phyloP scores from a whole-genome alignment of 148 eudicot genomes.

The Spergularia bocconei region DNA sequence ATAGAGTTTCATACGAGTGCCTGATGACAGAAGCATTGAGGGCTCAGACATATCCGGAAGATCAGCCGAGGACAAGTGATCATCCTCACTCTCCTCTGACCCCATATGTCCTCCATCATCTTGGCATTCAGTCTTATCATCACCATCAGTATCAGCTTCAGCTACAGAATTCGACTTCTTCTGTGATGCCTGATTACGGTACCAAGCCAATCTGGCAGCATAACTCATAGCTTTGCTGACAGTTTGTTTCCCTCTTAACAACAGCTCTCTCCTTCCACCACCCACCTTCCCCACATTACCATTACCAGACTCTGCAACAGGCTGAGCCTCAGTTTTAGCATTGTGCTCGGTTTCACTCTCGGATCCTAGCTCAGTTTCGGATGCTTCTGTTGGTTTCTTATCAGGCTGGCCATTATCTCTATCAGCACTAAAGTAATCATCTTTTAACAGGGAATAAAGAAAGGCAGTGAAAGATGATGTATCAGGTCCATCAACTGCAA shows the following conservation, averaged over 20 bases:
- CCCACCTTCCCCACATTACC: constrained; percentile 41
- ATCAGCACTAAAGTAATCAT: constrained; percentile 43
- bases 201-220: constrained; percentile 63
- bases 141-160: constrained; percentile 22
- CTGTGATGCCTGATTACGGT: constrained; percentile 47
- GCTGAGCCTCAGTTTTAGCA: constrained; percentile 27
- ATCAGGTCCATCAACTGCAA: constrained; percentile 73
- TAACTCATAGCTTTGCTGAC: constrained; percentile 63
- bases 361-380: constrained; percentile 32
- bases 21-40: constrained; percentile 66
- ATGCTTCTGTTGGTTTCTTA: constrained; percentile 29
- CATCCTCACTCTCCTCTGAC: constrained; percentile 34
- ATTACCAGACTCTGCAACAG: constrained; percentile 29
- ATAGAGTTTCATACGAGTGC: constrained; percentile 54
- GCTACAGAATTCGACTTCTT: constrained; percentile 39
- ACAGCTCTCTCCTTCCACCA: constrained; percentile 59
- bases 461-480: constrained; percentile 94
- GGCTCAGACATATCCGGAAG: constrained; percentile 80
- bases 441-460: constrained; percentile 55
- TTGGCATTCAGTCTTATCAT: constrained; percentile 33
- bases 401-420: constrained; percentile 29
- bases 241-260: constrained; percentile 74
- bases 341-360: background rate
- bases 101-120: constrained; percentile 35
- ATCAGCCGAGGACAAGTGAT: constrained; percentile 30